Evolutionary conservation across 305 asterid genomes (phyloP), one percentile per base, ranked within the genome.

Genomic region (Plantago coronopus): DNA sequence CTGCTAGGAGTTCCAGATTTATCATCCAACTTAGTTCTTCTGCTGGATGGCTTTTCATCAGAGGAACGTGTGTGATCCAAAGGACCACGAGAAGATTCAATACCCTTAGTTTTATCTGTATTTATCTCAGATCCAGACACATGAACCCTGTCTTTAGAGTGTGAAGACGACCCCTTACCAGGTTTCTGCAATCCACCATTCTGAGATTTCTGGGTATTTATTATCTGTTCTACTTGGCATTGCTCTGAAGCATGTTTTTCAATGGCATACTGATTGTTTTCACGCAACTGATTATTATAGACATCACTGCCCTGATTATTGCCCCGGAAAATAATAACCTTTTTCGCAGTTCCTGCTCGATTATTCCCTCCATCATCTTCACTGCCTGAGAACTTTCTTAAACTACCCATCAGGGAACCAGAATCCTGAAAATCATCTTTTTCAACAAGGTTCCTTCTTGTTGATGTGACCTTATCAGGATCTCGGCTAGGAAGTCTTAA

Each of bases 371-470:
- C 71, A 63, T 66, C 83, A 66, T 67, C 84, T 76, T 83, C 93
- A 62, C 75, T 77, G 63, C 73, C 72, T n/a, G 72, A 72, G 71
- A 69, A 71, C 80, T 78, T 69, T 76, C 81, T 76, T 37, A 94
- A 82, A 76, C 78, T 80, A 56, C 54, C 53, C 53, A 74, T 40
- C 19, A 79, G 54, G 55, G 72, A 60, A 40, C 68, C 77, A 69
- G 76, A 77, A 72, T 83, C 88, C 50, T 75, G 81, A 70, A 59
- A 58, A 70, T 79, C 80, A 21, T 74, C 79, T 70, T 73, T 74
- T 49, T 69, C 80, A 43, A 70, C 79, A 43, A 72, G 66, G 54
- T 65, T 78, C 70, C 71, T 86, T 70, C 73, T 72, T 31, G 75
- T 50, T 40, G 80, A 77, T 51, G 81, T 50, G 62, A 68, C 63